Base-by-base conservation (phyloP, 352 stramenopile genomes). In the Globisporangium camurandrum region DNA sequence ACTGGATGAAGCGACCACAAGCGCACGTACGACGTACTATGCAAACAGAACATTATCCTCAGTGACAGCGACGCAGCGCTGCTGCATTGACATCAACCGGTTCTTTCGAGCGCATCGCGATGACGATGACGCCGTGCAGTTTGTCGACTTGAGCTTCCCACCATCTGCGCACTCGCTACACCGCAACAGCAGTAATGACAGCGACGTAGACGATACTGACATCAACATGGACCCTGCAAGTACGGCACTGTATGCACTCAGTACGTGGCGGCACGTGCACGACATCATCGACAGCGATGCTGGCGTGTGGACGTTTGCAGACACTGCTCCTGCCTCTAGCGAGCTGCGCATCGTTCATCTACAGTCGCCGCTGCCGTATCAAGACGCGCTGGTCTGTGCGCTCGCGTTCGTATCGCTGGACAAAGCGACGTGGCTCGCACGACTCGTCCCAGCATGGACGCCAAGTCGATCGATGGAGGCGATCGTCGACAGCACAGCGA, bases 111-210 rank as follows among this genome's bases (percentile, higher is more conserved):
- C 59, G 11, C 36, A 54, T n/a, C n/a, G n/a, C n/a, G n/a, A n/a
- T n/a, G n/a, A n/a, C 3, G 24, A 47, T 2, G 20, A 16, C 24
- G 45, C 19, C 4, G 28, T 51, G 14, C 20, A 43, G 10, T 82
- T 79, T 46, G 57, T 81, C n/a, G 73, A 85, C 37, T 16, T 46
- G 9, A 57, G 31, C 8, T 85, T 83, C 38, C 55, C 62, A 0
- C 58, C 57, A 2, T 26, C 5, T 1, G 6, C 17, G 33, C 22
- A 12, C 1, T 58, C 55, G 10, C 28, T 62, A 16, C n/a, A 52
- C 4, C 40, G 42, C 14, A 31, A 16, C 17, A 5, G 47, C 11
- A 36, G 14, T 33, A 17, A 16, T 0, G 20, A 12, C 2, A 4
- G 16, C 12, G 23, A 26, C 6, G 17, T 28, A 19, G 22, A 12